phyloP scores from a whole-genome alignment of 1,284 basidiomycete species.

The Phylloporus sp. region DNA sequence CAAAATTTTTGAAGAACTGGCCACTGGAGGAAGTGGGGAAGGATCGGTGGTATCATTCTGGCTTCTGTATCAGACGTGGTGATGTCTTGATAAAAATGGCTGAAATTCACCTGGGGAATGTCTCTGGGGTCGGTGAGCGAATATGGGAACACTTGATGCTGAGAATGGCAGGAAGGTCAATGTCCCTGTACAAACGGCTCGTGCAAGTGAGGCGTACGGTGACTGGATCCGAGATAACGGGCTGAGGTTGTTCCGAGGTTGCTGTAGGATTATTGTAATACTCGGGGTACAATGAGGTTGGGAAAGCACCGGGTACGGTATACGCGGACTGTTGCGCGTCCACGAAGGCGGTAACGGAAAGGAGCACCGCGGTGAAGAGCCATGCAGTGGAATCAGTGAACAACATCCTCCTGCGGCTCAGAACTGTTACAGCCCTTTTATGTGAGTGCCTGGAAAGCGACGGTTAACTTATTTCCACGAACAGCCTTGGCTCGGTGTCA shows the following conservation, averaged over 20 bases:
- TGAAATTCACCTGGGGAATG: slow-evolving; percentile 48
- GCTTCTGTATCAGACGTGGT: slow-evolving; percentile 1
- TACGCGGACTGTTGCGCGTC: slow-evolving; percentile 47
- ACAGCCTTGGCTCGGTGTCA: neutral
- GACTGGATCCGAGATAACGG: slow-evolving; percentile 70
- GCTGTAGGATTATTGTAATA: slow-evolving; percentile 77
- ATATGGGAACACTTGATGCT: slow-evolving; percentile 62
- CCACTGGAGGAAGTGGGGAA: slow-evolving; percentile 62
- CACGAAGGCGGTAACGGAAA: slow-evolving; percentile 8
- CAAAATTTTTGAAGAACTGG: slow-evolving; percentile 48
- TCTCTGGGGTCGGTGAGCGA: slow-evolving; percentile 60
- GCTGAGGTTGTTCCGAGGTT: slow-evolving; percentile 69
- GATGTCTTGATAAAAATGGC: neutral
- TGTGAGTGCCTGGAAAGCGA: neutral
- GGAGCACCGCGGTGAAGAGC: slow-evolving; percentile 13
- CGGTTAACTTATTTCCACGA: slow-evolving; percentile 14
- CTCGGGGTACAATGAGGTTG: slow-evolving; percentile 59
- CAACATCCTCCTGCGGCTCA: slow-evolving; percentile 13
- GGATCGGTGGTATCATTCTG: slow-evolving; percentile 64
- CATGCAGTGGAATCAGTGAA: neutral
- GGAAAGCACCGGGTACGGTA: slow-evolving; percentile 65
- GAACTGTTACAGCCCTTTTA: slow-evolving; percentile 15
- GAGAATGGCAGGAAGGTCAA: slow-evolving; percentile 4
- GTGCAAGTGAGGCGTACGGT: slow-evolving; percentile 43
- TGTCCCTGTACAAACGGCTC: neutral